Evolutionary conservation across 208 protist species (phyloP).

Genomic region (Trypanosoma avium): DNA sequence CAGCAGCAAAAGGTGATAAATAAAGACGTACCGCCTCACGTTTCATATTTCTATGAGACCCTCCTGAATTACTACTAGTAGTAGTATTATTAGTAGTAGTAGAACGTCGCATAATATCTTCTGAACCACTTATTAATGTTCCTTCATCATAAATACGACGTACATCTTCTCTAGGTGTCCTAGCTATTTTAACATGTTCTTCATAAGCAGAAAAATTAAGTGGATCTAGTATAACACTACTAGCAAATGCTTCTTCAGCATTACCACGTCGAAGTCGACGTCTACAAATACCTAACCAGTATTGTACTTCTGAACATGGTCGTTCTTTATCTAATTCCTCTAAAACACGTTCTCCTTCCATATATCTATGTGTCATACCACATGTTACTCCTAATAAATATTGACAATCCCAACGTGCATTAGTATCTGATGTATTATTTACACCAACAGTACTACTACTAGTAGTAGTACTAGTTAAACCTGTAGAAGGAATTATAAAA

Average conservation of each 20-base stretch:
- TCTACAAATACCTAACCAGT: slow-evolving; percentile 67
- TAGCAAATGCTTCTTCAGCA: slow-evolving; percentile 28
- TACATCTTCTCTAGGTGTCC: slow-evolving; percentile 19
- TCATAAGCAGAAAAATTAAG: slow-evolving; percentile 56
- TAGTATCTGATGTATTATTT: slow-evolving; percentile 37
- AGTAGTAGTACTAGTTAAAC: not conserved
- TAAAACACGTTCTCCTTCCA: slow-evolving; percentile 56
- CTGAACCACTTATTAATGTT: not conserved
- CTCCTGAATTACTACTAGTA: not conserved
- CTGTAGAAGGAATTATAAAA: slow-evolving; percentile 27
- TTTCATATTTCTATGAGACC: slow-evolving; percentile 6
- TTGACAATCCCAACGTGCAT: slow-evolving; percentile 68
- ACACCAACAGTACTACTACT: slow-evolving; percentile 1
- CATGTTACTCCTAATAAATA: slow-evolving; percentile 82
- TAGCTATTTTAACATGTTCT: slow-evolving; percentile 34
- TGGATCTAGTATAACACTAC: slow-evolving; percentile 35
- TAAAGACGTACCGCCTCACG: slow-evolving; percentile 22
- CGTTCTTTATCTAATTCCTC: slow-evolving; percentile 37
- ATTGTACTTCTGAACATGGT: slow-evolving; percentile 34
- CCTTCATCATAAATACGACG: slow-evolving; percentile 17
- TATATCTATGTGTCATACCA: slow-evolving; percentile 55
- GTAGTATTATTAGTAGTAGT: not conserved
- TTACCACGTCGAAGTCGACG: slow-evolving; percentile 25
- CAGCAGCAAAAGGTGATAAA: slow-evolving; percentile 24
- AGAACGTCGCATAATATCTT: not conserved